Base-by-base conservation (phyloP, 192 early-diverging fungal species). In the Coemansia sp. region DNA sequence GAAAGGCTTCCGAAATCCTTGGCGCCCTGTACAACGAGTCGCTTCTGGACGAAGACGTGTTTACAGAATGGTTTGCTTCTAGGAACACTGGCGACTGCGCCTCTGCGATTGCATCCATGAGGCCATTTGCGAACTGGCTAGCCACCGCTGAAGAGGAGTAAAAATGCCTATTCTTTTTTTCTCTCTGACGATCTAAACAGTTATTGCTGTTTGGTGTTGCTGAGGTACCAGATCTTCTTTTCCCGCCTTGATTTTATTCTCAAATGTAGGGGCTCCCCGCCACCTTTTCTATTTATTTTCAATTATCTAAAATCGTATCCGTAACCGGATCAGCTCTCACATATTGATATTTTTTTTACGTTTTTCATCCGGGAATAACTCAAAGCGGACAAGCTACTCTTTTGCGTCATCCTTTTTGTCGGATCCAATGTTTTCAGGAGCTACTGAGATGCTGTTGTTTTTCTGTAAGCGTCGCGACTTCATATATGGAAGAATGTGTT, bases 121-220 rank as follows among this genome's bases (percentile, higher is more conserved):
- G 87, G 69, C 87, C 91, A 58, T 92, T 95, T 75, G 78, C 92
- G 46, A 79, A 88, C 60, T 95, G 93, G 93, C 73, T 95, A 33
- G 85, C 82, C 35, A 91, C 91, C 52, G 92, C 91, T 3, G 93
- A 94, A 66, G 93, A 94, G 63, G 93, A 95, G 77, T 89, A 91
- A 18, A 12, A 18, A 1, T 5, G 39, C 39, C 2, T 45, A 0
- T 20, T 3, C 26, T 34, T 3, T 46, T 34, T 11, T 33, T 34
- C 33, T 49, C 14, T 26, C 36, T 33, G 20, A 21, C 18, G 39
- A 41, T 41, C 39, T 14, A 5, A 41, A 41, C 39, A 41, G 39
- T 6, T 6, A 14, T 14, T 41, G 12, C 12, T 1, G 7, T 14
- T 1, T 35, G 24, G 21, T 61, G 26, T 26, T 24, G 41, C 61